phyloP scores from a whole-genome alignment of 129 eudicot genomes.

The Calendula officinalis region DNA sequence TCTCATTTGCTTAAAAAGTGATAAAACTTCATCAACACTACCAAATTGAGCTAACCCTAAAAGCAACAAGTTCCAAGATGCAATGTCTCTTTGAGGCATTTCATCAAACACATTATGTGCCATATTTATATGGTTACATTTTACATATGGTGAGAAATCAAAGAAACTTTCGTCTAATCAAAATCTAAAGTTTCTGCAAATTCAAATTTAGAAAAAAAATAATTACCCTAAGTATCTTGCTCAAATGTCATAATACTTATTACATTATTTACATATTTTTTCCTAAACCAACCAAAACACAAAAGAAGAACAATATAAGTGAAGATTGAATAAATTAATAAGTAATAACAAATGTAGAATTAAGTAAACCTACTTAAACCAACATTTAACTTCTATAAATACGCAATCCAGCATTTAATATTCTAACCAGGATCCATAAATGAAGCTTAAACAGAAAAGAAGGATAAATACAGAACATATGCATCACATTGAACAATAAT shows the following conservation, averaged over 20 bases:
- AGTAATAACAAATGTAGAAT: too few species aligned
- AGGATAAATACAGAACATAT: background rate
- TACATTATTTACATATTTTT: too few species aligned
- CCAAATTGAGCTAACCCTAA: slow-evolving; percentile 63
- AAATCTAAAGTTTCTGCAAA: slow-evolving; percentile 26
- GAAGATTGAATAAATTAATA: too few species aligned
- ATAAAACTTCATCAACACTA: slow-evolving; percentile 31
- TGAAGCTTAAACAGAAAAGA: background rate
- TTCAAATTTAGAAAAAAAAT: slow-evolving; percentile 10
- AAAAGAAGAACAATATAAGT: background rate
- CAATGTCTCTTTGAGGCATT: slow-evolving; percentile 62
- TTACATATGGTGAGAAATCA: slow-evolving; percentile 48
- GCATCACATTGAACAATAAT: background rate
- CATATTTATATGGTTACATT: slow-evolving; percentile 37
- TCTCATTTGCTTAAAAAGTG: slow-evolving; percentile 50
- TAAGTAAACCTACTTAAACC: background rate
- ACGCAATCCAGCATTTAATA: background rate
- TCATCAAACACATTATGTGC: slow-evolving; percentile 55
- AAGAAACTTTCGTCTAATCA: slow-evolving; percentile 18
- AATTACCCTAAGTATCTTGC: background rate
- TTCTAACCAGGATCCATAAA: background rate
- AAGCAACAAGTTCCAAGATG: slow-evolving; percentile 68
- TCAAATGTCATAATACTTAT: too few species aligned
- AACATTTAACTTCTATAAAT: slow-evolving; percentile 1
- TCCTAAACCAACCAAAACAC: background rate